Evolutionary conservation across 164 flowering plant species (phyloP).

Genomic region (Annona squamosa): DNA sequence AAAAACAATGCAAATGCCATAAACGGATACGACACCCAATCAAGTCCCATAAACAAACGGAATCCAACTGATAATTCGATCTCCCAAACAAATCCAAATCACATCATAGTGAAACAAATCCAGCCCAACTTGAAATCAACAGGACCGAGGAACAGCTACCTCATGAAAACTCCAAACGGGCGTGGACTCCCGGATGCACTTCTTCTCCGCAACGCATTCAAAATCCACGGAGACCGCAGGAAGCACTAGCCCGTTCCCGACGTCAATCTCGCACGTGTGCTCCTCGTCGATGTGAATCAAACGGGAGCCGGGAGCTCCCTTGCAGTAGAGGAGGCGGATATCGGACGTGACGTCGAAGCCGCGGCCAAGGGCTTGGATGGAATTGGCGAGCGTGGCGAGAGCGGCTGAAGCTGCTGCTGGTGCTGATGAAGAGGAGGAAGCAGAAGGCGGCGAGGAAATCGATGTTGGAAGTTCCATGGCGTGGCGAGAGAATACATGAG

Average conservation of each 20-base stretch:
- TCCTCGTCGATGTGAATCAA: conserved; percentile 58
- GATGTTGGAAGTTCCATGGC: conserved; percentile 6
- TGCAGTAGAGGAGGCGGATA: conserved; percentile 84
- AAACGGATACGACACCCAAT: not conserved
- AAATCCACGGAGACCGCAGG: conserved; percentile 65
- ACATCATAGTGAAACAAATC: not conserved
- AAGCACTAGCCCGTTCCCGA: conserved; percentile 33
- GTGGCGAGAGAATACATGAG: not conserved
- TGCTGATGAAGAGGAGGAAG: not conserved
- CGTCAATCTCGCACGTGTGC: conserved; percentile 40
- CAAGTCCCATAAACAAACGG: not conserved
- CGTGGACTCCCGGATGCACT: conserved; percentile 26
- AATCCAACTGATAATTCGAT: not conserved
- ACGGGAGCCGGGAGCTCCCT: conserved; percentile 76
- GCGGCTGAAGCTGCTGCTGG: conserved; percentile 22
- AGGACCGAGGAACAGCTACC: conserved; percentile 26
- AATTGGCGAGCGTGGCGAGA: conserved; percentile 52
- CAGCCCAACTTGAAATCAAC: not conserved
- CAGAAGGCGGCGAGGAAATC: not conserved
- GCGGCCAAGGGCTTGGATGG: conserved; percentile 86
- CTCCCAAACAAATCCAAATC: conserved; percentile 3
- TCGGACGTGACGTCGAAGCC: conserved; percentile 95
- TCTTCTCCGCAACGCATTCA: conserved; percentile 35
- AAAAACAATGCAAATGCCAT: not conserved
- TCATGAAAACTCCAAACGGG: conserved; percentile 66